A percentile compares a stretch with the other conserved stretches of the same genome.
These are phyloP conservation scores for Cyclotella atomus DNA, from an alignment of 108 stramenopile genomes.

Conservation along the genomic window DNA sequence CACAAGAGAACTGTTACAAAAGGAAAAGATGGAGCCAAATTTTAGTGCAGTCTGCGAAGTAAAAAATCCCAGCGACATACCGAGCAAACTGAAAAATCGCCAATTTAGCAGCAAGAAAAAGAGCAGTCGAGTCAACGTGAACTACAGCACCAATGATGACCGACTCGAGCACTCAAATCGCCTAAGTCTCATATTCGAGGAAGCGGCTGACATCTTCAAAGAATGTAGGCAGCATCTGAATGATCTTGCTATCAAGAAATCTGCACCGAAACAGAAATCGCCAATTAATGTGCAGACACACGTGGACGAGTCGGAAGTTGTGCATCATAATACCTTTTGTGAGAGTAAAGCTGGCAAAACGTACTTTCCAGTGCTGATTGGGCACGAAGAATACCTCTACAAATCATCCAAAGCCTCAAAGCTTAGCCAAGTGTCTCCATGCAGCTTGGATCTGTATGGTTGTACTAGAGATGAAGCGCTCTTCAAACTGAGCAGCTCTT, in stretches of 20 bases:
- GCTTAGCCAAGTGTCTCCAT: not conserved
- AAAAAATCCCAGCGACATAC: too few species aligned
- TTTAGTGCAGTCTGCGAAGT: too few species aligned
- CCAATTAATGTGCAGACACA: not conserved
- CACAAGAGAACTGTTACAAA: too few species aligned
- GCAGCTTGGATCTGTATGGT: not conserved
- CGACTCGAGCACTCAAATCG: not conserved
- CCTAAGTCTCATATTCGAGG: not conserved
- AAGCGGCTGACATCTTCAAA: too few species aligned
- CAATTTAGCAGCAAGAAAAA: not conserved
- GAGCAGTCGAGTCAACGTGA: not conserved
- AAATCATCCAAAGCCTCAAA: not conserved
- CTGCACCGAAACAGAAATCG: not conserved
- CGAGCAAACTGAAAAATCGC: too few species aligned
- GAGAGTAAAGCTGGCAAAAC: not conserved
- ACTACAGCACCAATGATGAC: not conserved
- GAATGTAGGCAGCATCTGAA: not conserved
- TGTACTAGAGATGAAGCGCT: not conserved
- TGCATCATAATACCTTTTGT: not conserved
- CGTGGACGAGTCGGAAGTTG: not conserved
- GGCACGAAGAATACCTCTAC: not conserved
- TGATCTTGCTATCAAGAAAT: not conserved
- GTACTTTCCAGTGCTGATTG: not conserved
- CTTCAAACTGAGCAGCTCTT: not conserved
- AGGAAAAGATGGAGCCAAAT: too few species aligned